phyloP scores from a whole-genome alignment of 1,284 basidiomycete species.

The Leccinum ponderosum region DNA sequence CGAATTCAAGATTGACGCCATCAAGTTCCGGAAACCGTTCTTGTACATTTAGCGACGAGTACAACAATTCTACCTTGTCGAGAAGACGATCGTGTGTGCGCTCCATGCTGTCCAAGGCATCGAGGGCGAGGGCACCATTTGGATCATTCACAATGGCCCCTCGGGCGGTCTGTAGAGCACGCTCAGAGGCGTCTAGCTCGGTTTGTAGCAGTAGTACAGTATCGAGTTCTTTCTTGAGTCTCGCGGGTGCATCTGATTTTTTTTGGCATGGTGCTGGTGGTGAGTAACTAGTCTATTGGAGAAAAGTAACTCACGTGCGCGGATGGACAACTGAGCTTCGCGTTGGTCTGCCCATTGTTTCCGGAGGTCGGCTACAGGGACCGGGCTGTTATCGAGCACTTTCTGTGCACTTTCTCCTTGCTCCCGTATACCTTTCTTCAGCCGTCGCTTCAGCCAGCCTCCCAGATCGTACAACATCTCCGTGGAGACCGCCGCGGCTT shows the following conservation, averaged over 20 bases:
- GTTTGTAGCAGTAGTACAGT: not conserved
- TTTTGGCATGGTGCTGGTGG: not conserved
- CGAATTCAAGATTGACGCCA: not conserved
- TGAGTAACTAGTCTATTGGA: not conserved
- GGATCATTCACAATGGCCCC: not conserved
- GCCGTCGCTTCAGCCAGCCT: not conserved
- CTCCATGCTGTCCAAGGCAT: not conserved
- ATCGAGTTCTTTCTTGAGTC: not conserved
- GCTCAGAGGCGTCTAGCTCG: not conserved
- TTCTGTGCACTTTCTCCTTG: not conserved
- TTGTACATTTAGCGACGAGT: not conserved
- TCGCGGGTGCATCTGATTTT: not conserved
- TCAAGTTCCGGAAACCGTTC: not conserved
- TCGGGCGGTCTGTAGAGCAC: not conserved
- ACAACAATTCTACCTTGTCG: not conserved
- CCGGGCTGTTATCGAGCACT: not conserved
- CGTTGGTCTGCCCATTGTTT: not conserved
- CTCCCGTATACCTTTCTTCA: not conserved
- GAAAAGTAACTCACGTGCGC: not conserved
- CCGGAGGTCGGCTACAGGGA: not conserved
- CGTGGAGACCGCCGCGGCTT: not conserved
- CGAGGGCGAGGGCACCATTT: not conserved
- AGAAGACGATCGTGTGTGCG: not conserved
- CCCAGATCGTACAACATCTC: not conserved
- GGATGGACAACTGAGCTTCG: not conserved